Evolutionary conservation across 768 basidiomycete species (phyloP), one percentile per base, ranked within the genome.

Genomic region (Cystobasidium ongulense): DNA sequence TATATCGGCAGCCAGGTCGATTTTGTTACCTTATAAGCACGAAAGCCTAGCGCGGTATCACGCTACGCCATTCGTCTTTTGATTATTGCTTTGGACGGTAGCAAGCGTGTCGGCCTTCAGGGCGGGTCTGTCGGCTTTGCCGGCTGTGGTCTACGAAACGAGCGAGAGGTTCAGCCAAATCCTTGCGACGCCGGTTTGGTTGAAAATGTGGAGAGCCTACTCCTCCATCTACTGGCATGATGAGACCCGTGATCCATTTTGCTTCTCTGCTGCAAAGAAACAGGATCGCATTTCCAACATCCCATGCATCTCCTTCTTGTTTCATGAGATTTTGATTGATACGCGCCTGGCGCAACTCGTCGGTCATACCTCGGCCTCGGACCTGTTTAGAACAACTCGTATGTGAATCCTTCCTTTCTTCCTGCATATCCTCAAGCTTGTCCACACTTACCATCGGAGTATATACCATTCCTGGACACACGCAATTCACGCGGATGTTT

Each of bases 331-430:
- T 63, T 23, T 63, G 27, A 41, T 31, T 63, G 5, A 31, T 63
- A 23, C 62, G 62, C n/a, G 62, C 62, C 31, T 61, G 57, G 11
- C 57, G 57, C 57, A 61, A 11, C 25, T 61, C 57, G 57, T 61
- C 57, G 11, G 57, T 61, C 57, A 61, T 61, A 25, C 57, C 57
- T 13, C 57, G 57, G 11, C 57, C 57, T 11, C 57, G 57, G 25
- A 61, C 43, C 43, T 46, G 43, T n/a, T n/a, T n/a, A n/a, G n/a
- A n/a, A n/a, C 43, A 46, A 46, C 13, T 46, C 13, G n/a, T 13
- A 46, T 46, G 13, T 13, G 13, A 46, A 46, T 46, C 43, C 13
- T 13, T 46, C 43, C 43, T 46, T 13, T 13, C 13, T n/a, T 46
- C 43, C 13, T 46, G n/a, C n/a, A 13, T n/a, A n/a, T 46, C 13